Evolutionary conservation across 2,329 filamentous ascomycete genomes (phyloP).

Genomic region (Colletotrichum sidae): DNA sequence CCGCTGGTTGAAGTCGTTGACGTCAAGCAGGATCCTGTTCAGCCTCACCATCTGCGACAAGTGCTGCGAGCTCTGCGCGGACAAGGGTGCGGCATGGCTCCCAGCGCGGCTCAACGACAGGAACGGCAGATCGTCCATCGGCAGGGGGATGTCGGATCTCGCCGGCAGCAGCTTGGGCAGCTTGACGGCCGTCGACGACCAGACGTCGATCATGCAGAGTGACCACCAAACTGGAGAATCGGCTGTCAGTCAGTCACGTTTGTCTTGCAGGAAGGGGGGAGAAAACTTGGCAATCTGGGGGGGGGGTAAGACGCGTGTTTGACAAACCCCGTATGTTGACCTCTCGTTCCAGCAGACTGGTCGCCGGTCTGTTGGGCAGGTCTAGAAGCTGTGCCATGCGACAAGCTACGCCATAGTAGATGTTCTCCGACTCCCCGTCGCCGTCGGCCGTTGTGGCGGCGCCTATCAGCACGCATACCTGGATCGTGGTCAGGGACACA

Average conservation of each 20-base stretch:
- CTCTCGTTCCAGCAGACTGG: conserved; percentile 47
- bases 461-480: conserved; percentile 53
- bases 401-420: conserved; percentile 52
- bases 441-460: conserved; percentile 48
- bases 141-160: conserved; percentile 44
- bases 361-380: conserved; percentile 45
- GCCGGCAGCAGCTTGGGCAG: conserved; percentile 39
- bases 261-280: conserved; percentile 23
- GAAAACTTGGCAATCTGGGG: no score
- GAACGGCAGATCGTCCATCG: conserved; percentile 51
- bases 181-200: conserved; percentile 41
- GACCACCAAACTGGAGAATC: conserved; percentile 40
- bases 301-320: no score
- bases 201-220: conserved; percentile 41
- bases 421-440: conserved; percentile 49
- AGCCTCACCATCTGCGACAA: conserved; percentile 45
- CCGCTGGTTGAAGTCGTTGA: conserved; percentile 53
- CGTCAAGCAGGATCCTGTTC: conserved; percentile 49
- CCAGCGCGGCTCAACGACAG: conserved; percentile 36
- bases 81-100: conserved; percentile 2
- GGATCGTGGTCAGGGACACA: conserved; percentile 51
- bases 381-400: conserved; percentile 50
- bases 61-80: conserved; percentile 40
- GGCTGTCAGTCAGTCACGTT: conserved; percentile 14
- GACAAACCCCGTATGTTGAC: conserved; percentile 46